Evolutionary conservation across 371 early-diverging fungal genomes (phyloP), one percentile per base, ranked within the genome.

Genomic region (Catenaria anguillulae): DNA sequence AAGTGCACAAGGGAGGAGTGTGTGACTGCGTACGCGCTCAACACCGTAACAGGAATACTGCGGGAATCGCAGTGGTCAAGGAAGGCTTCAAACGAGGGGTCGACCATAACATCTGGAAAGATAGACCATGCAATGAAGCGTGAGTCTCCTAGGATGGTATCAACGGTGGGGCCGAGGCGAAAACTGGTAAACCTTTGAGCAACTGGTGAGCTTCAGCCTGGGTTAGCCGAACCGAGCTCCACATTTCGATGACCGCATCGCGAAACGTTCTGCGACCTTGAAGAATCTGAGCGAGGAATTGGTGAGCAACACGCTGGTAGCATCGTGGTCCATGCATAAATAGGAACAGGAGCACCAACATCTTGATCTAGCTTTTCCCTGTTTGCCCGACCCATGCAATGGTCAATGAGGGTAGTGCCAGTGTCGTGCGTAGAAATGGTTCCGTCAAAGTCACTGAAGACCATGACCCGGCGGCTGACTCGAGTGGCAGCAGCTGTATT

Each of bases 341-440:
- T 40, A 10, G 17, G 40, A 40, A 40, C 5, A 40, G 5, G 40
- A 40, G 17, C 5, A 29, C 34, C 6, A 6, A 56, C 56, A 19
- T 21, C 36, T 31, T 23, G 23, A 10, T 58, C 58, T 1, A 58
- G 58, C 17, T 33, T 36, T 31, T 0, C 36, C 1, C 58, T n/a
- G 21, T 36, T 0, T 15, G 26, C 58, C 43, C 8, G 6, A 21
- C 58, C 58, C 58, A 58, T 58, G 42, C 33, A 58, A 24, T 8
- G 15, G 58, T 58, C 58, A 24, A 58, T 58, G 15, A 58, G 42
- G 2, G 24, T 13, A 12, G 24, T 42, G 29, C 58, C 58, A n/a
- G 58, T 58, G 42, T 58, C 58, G 12, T 21, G 36, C 12, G 36
- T 58, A 12, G 58, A 58, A 8, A 58, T 58, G 2, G 58, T 58